Conservation (phyloP, 805 yeast genomes). For the Nakazawaea wickerhamii region DNA sequence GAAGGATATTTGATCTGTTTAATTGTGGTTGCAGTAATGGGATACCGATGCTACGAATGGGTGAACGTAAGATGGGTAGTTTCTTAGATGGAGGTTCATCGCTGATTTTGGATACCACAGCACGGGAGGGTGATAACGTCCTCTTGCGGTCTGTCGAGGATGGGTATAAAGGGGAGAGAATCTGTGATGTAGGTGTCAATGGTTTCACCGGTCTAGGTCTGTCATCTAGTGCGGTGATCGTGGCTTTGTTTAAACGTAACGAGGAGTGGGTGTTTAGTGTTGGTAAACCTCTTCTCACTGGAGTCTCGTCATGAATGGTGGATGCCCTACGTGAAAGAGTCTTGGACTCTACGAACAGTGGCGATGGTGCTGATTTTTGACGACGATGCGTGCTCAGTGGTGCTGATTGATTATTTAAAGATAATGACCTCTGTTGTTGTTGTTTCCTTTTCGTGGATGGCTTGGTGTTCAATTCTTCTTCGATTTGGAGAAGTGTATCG, state of each 20-base stretch:
- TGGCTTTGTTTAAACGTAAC: conserved; percentile 10
- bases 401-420: conserved; percentile 1
- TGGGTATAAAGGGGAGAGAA: conserved; percentile 1
- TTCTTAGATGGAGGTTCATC: conserved; percentile 9
- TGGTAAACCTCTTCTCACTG: conserved; percentile 10
- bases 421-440: conserved; percentile 6
- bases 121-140: conserved; percentile 9
- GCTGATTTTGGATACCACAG: neutral
- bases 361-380: conserved; percentile 6
- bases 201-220: conserved; percentile 1
- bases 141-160: conserved; percentile 7
- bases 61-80: conserved; percentile 4
- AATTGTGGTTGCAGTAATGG: conserved; percentile 3
- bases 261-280: neutral
- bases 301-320: conserved; percentile 9
- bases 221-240: conserved; percentile 3
- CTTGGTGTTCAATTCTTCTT: conserved; percentile 20
- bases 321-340: conserved; percentile 4
- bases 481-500: conserved; percentile 31
- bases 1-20: conserved; percentile 4
- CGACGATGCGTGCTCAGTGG: conserved; percentile 7
- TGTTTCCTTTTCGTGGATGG: conserved; percentile 21
- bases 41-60: conserved; percentile 6
- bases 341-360: conserved; percentile 6
- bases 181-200: conserved; percentile 7